A percentile compares a stretch with the other conserved stretches of the same genome.
Evolutionary conservation across 129 eudicot species (phyloP).

Genomic region (Silybum marianum): DNA sequence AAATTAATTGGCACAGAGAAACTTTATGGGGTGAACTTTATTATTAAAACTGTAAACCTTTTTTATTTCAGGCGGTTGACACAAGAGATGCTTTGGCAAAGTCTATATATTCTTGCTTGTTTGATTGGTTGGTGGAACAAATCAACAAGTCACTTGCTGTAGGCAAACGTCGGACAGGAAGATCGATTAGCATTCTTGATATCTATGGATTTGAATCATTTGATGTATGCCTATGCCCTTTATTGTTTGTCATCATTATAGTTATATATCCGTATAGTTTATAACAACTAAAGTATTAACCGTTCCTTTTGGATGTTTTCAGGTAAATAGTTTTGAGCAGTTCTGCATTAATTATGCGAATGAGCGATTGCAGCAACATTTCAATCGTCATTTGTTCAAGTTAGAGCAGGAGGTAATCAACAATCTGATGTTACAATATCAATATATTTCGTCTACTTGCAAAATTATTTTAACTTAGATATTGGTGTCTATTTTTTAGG

Average conservation of each 20-base stretch:
- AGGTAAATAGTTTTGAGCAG: conserved; percentile 95
- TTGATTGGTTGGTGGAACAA: conserved; percentile 99
- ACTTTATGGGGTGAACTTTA: not conserved
- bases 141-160: conserved; percentile 94
- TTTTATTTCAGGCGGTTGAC: conserved; percentile 69
- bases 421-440: not conserved
- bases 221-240: conserved; percentile 55
- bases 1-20: not conserved
- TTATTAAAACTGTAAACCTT: not conserved
- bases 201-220: conserved; percentile 98
- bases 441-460: conserved; percentile 4
- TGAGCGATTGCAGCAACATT: conserved; percentile 95
- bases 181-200: conserved; percentile 98
- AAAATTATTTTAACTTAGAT: not conserved
- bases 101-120: conserved; percentile 95
- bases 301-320: not conserved
- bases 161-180: conserved; percentile 96
- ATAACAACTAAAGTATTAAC: not conserved
- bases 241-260: not conserved
- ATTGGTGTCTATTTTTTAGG: conserved; percentile 44
- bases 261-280: not conserved
- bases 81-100: conserved; percentile 95
- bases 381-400: conserved; percentile 90
- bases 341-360: conserved; percentile 97
- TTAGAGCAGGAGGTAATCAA: conserved; percentile 86